Evolutionary conservation across 805 yeast genomes (phyloP), one percentile per base, ranked within the genome.

Genomic region (Pichia rugopelliculosa): DNA sequence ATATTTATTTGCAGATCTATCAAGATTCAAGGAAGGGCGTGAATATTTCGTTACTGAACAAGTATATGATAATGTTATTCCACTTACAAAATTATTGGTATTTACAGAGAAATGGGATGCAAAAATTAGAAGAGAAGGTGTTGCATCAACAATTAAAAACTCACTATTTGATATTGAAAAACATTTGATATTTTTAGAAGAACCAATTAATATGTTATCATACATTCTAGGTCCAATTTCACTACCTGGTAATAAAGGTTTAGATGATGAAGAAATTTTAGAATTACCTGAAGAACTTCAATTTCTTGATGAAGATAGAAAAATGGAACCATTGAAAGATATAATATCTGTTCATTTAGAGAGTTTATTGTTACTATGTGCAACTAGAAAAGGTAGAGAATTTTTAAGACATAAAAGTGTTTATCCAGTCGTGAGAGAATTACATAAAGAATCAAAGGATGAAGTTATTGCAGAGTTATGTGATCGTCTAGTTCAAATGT

Each of bases 121-220:
- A 13, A 79, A 79, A 57, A 78, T 79, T 23, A 80, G 98, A 68
- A 77, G 98, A 66, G 90, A 85, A 61, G 97, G 96, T 59, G 90
- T 87, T 36, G 95, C 95, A 1, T 84, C 95, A 6, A 85, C 96
- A 2, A 86, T 93, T 56, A 91, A 93, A 64, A 91, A 91, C 66
- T 77, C 91, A 0, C 69, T 91, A 43, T 91, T 91, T 59, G 96
- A 90, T 60, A 71, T 86, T 1, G 77, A 80, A 37, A 65, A 77
- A 33, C 98, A 91, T 61, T 66, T 67, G 56, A 64, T 61, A 22
- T 69, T 91, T 39, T 63, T 88, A 37, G 71, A 69, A 5, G 84
- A 85, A 57, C 66, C 72, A 9, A 80, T 87, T 49, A 87, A 90
- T 56, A 57, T 91, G 36, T 72, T 93, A 59, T 95, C 96, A 6